Evolutionary conservation across 306 rosid species (phyloP), one percentile per base, ranked within the genome.

Genomic region (Hippophae tibetana): DNA sequence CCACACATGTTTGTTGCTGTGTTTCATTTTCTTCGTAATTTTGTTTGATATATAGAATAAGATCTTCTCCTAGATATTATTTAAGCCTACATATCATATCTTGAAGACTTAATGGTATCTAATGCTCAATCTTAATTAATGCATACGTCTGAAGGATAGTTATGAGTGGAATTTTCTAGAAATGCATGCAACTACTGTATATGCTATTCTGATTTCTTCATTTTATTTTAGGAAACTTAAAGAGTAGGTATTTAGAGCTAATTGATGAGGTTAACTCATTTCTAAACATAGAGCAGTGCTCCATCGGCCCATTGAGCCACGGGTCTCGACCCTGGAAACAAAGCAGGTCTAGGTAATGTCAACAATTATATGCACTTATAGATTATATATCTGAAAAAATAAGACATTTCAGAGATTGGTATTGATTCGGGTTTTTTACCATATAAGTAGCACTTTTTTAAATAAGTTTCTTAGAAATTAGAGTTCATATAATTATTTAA

Each of bases 231-330:
- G 47, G 47, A 66, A 12, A 10, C 43, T 57, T 57, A 26, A 66
- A 55, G 56, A 52, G 7, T 56, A 60, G 56, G 46, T 57, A 57
- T 68, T 62, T 74, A 79, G 67, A 8, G 58, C 71, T 44, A 52
- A 38, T 72, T 56, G 54, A 74, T 70, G 42, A 12, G 73, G 72
- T 74, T 74, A 62, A 46, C 77, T 69, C 83, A 69, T 69, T 68
- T 69, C 54, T 66, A 77, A 73, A 82, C 84, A 83, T 88, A 85
- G 95, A 87, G 89, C 92, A 78, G 86, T 85, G 69, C 61, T 85
- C 85, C 61, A 62, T 74, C 75, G 73, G 48, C 69, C 90, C 95
- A 87, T 87, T 87, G 97, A 90, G 94, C 95, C 97, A 83, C 94
- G 89, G 63, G 81, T 73, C 76, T 62, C 65, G 78, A 61, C 75